Percentiles rank a stretch among this genome's conserved stretches.
phyloP scores from a whole-genome alignment of 495 filamentous ascomycete species.

The Xylaria intraflava region DNA sequence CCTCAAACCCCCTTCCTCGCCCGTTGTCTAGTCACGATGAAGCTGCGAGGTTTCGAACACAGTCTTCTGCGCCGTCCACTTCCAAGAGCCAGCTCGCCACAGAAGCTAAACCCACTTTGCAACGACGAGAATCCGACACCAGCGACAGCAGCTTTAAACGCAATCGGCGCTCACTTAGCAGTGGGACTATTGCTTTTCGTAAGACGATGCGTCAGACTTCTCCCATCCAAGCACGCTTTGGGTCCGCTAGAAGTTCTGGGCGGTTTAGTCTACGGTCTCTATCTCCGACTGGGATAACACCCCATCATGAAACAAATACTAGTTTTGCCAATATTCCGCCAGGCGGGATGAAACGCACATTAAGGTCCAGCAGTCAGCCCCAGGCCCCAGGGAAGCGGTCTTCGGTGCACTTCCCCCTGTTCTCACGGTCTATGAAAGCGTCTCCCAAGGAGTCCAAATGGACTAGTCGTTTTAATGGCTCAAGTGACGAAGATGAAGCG shows the following conservation, averaged over 20 bases:
- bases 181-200: slow-evolving; percentile 31
- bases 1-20: slow-evolving; percentile 15
- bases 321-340: slow-evolving; percentile 9
- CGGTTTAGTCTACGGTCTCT: slow-evolving; percentile 37
- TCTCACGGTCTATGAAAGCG: slow-evolving; percentile 17
- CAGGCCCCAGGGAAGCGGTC: slow-evolving; percentile 18
- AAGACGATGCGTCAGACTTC: slow-evolving; percentile 36
- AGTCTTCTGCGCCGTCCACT: background rate
- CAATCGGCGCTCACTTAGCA: slow-evolving; percentile 16
- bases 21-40: slow-evolving; percentile 6
- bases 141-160: slow-evolving; percentile 49
- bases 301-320: slow-evolving; percentile 14
- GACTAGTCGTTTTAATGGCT: slow-evolving; percentile 55
- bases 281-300: slow-evolving; percentile 29
- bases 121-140: slow-evolving; percentile 37
- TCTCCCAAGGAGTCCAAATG: slow-evolving; percentile 15
- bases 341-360: slow-evolving; percentile 13
- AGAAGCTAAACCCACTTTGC: slow-evolving; percentile 14
- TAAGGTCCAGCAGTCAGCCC: slow-evolving; percentile 21
- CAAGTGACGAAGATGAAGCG: slow-evolving; percentile 63
- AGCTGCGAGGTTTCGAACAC: background rate
- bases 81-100: slow-evolving; percentile 12
- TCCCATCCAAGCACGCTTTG: slow-evolving; percentile 4
- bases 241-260: slow-evolving; percentile 15
- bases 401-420: slow-evolving; percentile 24